These are phyloP conservation scores for Hysterium pulicare DNA, from an alignment of 2,329 filamentous ascomycete species.

Conservation along the genomic window DNA sequence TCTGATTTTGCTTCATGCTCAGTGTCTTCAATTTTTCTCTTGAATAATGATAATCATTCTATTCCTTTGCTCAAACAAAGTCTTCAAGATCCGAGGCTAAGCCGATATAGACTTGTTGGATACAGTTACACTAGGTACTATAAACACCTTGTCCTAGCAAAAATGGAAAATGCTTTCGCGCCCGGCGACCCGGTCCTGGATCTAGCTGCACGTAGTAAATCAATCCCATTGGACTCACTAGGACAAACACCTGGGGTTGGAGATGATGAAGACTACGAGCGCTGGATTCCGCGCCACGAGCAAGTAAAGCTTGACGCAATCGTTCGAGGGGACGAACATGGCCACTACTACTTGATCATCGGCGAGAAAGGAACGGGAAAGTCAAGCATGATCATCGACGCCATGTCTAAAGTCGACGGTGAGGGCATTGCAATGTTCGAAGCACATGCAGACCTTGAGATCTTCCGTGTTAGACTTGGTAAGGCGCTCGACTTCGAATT, in stretches of 20 bases:
- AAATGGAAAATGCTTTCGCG: conserved; percentile 88
- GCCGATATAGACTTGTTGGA: conserved; percentile 29
- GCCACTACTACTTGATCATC: conserved; percentile 87
- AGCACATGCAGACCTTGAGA: conserved; percentile 90
- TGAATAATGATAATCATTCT: no score
- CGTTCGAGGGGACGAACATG: conserved; percentile 65
- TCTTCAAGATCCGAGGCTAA: neutral
- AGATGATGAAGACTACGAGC: conserved; percentile 54
- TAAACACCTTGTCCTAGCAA: conserved; percentile 84
- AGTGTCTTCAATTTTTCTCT: neutral
- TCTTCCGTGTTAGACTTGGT: conserved; percentile 87
- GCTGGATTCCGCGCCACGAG: conserved; percentile 83
- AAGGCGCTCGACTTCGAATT: conserved; percentile 96
- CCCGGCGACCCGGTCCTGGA: conserved; percentile 88
- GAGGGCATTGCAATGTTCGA: conserved; percentile 94
- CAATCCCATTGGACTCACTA: conserved; percentile 18
- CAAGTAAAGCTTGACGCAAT: conserved; percentile 81
- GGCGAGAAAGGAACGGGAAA: conserved; percentile 97
- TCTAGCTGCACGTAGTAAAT: conserved; percentile 46
- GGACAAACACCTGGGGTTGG: conserved; percentile 22
- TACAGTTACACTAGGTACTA: conserved; percentile 59
- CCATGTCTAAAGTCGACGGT: conserved; percentile 89
- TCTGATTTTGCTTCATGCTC: neutral
- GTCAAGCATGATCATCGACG: conserved; percentile 92
- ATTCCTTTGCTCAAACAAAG: no score